Evolutionary conservation across 345 rosid genomes (phyloP), one percentile per base, ranked within the genome.

Genomic region (Schrenkiella parvula): DNA sequence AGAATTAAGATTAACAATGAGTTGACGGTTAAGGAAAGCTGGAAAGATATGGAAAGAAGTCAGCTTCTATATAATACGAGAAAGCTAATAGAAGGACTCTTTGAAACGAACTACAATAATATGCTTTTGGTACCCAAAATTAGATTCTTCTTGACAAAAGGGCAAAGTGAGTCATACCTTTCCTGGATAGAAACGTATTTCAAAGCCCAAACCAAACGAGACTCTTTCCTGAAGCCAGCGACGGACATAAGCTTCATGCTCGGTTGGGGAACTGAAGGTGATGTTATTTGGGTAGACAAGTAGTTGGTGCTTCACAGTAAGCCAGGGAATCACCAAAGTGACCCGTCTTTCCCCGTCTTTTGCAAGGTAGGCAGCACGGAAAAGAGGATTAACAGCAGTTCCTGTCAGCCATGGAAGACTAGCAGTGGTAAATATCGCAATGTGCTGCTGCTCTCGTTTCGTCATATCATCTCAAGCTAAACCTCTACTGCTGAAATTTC

Each of bases 321-420:
- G 53, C 99, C 99, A 91, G 12, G 99, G 99, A 84, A 95, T 85
- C 63, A 90, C 98, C 86, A 95, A 79, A 62, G 98, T 84, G 74
- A 95, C 83, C 13, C 78, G 81, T 65, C 84, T 84, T 59, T 62
- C 68, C 48, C 88, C 96, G 43, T 83, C 84, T 67, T 87, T 89
- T 0, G 98, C 91, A 54, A 95, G 96, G 80, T 87, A 95, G 5
- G 93, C 96, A 42, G 99, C 99, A 7, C 99, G 98, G 66, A 91
- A 92, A 67, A 95, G 82, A 46, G 98, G 99, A 77, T 95, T 95
- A 17, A 95, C 93, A 37, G 99, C 87, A 71, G 99, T 92, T 53
- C 99, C 99, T 7, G 99, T 95, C 82, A 95, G 80, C 98, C 99
- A 95, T 54, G 99, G 99, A 58, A 95, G 88, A 77, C 92, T 86